These are phyloP conservation scores for Rhizopus delemar DNA, from an alignment of 371 early-diverging fungal species.

Conservation along the genomic window DNA sequence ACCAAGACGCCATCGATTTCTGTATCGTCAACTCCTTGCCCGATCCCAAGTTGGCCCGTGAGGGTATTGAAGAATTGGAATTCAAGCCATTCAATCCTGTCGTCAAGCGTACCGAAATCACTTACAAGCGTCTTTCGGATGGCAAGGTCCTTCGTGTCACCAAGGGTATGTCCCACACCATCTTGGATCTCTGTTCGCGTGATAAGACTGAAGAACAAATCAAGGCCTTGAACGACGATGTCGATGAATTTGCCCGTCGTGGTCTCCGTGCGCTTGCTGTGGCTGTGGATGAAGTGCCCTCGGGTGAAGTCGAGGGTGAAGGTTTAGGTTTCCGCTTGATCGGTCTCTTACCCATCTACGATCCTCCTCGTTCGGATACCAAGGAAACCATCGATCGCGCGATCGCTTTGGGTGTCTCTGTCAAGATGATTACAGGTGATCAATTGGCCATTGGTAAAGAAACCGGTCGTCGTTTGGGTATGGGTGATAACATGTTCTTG, in stretches of 20 bases:
- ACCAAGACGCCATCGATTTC: slow-evolving; percentile 80
- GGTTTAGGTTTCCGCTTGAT: slow-evolving; percentile 58
- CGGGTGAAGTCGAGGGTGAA: slow-evolving; percentile 49
- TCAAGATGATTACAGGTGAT: slow-evolving; percentile 97
- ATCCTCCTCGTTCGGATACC: slow-evolving; percentile 86
- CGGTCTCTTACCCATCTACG: slow-evolving; percentile 81
- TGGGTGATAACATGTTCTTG: slow-evolving; percentile 77
- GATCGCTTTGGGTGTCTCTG: slow-evolving; percentile 84
- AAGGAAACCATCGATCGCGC: slow-evolving; percentile 86
- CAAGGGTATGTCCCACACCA: slow-evolving; percentile 79
- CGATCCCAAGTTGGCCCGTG: slow-evolving; percentile 60
- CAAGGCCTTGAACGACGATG: slow-evolving; percentile 63
- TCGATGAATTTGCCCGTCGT: slow-evolving; percentile 75
- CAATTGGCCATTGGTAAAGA: slow-evolving; percentile 92
- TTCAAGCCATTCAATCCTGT: slow-evolving; percentile 91
- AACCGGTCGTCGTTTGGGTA: slow-evolving; percentile 76
- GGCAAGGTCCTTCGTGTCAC: slow-evolving; percentile 67
- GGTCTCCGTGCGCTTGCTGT: slow-evolving; percentile 88
- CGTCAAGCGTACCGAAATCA: slow-evolving; percentile 86
- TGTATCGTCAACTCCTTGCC: slow-evolving; percentile 71
- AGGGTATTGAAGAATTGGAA: slow-evolving; percentile 68
- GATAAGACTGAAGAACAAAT: slow-evolving; percentile 67
- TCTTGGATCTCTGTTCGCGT: slow-evolving; percentile 70
- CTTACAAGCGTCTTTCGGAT: slow-evolving; percentile 63
- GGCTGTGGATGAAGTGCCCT: slow-evolving; percentile 68